phyloP scores from a whole-genome alignment of 495 filamentous ascomycete species.

The Penicillium fimorum region DNA sequence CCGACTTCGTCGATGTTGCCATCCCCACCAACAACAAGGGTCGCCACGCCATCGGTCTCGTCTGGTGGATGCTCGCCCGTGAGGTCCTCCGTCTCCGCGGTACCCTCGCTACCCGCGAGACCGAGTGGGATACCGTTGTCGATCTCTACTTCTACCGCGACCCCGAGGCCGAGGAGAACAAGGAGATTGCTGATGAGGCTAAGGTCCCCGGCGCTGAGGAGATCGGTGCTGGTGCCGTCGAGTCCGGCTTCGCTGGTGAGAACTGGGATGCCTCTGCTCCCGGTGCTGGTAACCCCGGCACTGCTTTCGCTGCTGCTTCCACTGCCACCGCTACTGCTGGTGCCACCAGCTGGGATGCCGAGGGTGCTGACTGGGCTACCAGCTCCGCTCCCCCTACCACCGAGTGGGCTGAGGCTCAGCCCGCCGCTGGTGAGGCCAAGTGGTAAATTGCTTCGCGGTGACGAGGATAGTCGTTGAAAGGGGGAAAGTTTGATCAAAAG shows the following conservation, averaged over 20 bases:
- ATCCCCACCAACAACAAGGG: conserved; percentile 99
- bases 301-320: conserved; percentile 60
- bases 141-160: conserved; percentile 99
- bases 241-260: conserved; percentile 72
- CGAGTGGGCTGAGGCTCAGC: conserved; percentile 67
- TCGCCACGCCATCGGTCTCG: conserved; percentile 93
- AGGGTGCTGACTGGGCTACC: conserved; percentile 71
- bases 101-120: conserved; percentile 88
- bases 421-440: conserved; percentile 46
- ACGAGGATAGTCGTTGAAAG: conserved; percentile 37
- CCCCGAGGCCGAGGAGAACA: conserved; percentile 96
- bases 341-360: conserved; percentile 75
- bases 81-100: conserved; percentile 98
- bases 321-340: conserved; percentile 50
- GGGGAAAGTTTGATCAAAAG: conserved; percentile 30
- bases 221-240: conserved; percentile 73
- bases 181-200: conserved; percentile 71
- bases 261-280: conserved; percentile 57
- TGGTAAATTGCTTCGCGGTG: conserved; percentile 58
- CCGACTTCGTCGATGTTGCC: conserved; percentile 98
- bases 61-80: conserved; percentile 99
- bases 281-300: conserved; percentile 56
- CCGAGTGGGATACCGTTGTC: conserved; percentile 97
- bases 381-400: conserved; percentile 53
- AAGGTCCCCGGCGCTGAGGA: conserved; percentile 79